These are phyloP conservation scores for Acmispon strigosus DNA, from an alignment of 306 rosid species.

Conservation along the genomic window DNA sequence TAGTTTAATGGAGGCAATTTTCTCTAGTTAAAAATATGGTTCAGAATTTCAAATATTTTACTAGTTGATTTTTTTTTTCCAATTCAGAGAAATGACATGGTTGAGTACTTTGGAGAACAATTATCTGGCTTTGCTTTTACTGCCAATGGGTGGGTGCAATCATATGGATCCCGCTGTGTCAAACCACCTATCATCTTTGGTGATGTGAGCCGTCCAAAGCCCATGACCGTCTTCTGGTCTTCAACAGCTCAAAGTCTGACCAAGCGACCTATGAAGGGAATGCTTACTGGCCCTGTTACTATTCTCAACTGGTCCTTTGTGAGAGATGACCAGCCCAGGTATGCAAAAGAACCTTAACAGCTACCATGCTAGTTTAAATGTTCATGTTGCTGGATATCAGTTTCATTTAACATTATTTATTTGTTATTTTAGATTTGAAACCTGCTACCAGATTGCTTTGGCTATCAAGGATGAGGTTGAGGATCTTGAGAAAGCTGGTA, in stretches of 20 bases:
- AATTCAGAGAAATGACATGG: slow-evolving; percentile 87
- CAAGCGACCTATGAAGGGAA: slow-evolving; percentile 82
- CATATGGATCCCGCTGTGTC: slow-evolving; percentile 80
- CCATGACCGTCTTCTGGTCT: slow-evolving; percentile 93
- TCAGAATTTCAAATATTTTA: neutral
- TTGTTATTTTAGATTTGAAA: slow-evolving; percentile 47
- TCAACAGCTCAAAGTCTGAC: slow-evolving; percentile 69
- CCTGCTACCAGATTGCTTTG: slow-evolving; percentile 90
- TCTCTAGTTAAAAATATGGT: neutral
- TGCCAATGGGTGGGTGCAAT: slow-evolving; percentile 90
- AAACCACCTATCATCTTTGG: slow-evolving; percentile 89
- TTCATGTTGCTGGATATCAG: neutral
- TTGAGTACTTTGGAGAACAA: slow-evolving; percentile 91
- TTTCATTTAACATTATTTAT: slow-evolving; percentile 1
- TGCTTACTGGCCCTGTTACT: slow-evolving; percentile 88
- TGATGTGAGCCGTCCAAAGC: slow-evolving; percentile 86
- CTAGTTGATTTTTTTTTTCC: neutral
- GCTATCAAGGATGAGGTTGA: slow-evolving; percentile 87
- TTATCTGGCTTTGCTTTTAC: slow-evolving; percentile 85
- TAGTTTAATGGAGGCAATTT: neutral
- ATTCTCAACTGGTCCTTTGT: slow-evolving; percentile 90
- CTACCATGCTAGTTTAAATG: neutral
- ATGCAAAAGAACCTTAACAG: neutral
- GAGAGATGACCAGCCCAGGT: slow-evolving; percentile 86
- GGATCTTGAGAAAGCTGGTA: slow-evolving; percentile 81